A percentile compares a stretch with the other conserved stretches of the same genome.
Evolutionary conservation across 805 yeast species (phyloP).

Genomic region (Yarrowia deformans): DNA sequence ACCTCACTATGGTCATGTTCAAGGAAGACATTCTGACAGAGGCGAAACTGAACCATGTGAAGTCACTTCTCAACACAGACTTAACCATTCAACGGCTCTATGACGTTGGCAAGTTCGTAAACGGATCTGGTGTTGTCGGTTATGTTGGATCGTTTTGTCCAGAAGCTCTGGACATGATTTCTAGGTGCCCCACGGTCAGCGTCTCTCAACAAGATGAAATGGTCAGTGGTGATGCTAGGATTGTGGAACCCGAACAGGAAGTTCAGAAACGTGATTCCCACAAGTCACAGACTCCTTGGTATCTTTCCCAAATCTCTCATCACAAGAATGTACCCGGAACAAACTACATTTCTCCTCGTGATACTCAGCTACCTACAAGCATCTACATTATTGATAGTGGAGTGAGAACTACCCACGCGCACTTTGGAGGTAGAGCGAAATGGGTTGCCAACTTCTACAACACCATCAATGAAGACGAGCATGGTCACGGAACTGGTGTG

Average conservation of each 20-base stretch:
- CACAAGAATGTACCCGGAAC: constrained; percentile 59
- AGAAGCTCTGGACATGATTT: not conserved
- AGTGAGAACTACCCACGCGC: constrained; percentile 72
- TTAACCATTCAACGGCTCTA: not conserved
- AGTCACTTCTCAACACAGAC: not conserved
- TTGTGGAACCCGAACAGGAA: not conserved
- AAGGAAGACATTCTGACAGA: not conserved
- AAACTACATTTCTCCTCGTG: constrained; percentile 72
- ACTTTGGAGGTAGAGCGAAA: constrained; percentile 80
- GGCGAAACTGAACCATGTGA: constrained; percentile 8
- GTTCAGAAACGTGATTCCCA: not conserved
- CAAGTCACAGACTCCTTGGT: not conserved
- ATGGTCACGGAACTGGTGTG: constrained; percentile 96
- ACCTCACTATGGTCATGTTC: constrained; percentile 24
- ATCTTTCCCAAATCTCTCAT: constrained; percentile 11
- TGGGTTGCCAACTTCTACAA: constrained; percentile 87
- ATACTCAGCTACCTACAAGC: constrained; percentile 83
- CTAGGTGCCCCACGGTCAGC: not conserved
- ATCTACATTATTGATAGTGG: constrained; percentile 93
- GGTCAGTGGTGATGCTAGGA: not conserved
- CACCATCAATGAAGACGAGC: constrained; percentile 79
- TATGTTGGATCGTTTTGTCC: not conserved
- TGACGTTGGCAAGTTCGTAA: constrained; percentile 4
- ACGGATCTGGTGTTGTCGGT: constrained; percentile 7
- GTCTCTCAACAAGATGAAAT: not conserved